Evolutionary conservation across 805 yeast species (phyloP).

Genomic region (Monosporozyma solicola): DNA sequence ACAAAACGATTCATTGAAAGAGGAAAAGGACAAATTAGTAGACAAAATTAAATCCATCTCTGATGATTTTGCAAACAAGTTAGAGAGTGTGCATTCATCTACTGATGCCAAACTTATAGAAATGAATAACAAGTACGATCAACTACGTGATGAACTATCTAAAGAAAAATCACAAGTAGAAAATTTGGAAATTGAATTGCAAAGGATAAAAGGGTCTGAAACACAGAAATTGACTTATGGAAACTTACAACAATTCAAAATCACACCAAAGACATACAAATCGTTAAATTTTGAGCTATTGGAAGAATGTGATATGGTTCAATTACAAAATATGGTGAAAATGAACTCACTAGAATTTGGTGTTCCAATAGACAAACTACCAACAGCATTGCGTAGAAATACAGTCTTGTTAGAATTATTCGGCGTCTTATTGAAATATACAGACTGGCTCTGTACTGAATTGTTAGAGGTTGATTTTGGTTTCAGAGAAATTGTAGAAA

Average conservation of each 20-base stretch:
- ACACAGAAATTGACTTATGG: background rate
- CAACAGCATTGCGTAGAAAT: background rate
- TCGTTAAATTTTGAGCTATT: conserved; percentile 14
- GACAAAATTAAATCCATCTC: background rate
- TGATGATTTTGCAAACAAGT: background rate
- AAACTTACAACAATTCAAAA: conserved; percentile 2
- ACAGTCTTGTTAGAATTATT: background rate
- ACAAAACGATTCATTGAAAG: background rate
- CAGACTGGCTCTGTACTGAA: background rate
- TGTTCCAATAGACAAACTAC: background rate
- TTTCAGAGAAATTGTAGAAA: background rate
- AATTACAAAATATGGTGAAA: conserved; percentile 30
- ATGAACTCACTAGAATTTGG: conserved; percentile 2
- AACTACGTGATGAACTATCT: background rate
- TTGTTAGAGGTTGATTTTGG: background rate
- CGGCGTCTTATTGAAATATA: background rate
- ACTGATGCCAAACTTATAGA: background rate
- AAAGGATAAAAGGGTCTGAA: background rate
- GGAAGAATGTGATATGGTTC: conserved; percentile 24
- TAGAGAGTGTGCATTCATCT: background rate
- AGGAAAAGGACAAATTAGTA: background rate
- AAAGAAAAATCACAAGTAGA: background rate
- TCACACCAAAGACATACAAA: background rate
- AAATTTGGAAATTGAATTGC: background rate
- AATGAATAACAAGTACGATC: background rate